Evolutionary conservation across 352 stramenopile species (phyloP), one percentile per base, ranked within the genome.

Genomic region (Pythium oligandrum): DNA sequence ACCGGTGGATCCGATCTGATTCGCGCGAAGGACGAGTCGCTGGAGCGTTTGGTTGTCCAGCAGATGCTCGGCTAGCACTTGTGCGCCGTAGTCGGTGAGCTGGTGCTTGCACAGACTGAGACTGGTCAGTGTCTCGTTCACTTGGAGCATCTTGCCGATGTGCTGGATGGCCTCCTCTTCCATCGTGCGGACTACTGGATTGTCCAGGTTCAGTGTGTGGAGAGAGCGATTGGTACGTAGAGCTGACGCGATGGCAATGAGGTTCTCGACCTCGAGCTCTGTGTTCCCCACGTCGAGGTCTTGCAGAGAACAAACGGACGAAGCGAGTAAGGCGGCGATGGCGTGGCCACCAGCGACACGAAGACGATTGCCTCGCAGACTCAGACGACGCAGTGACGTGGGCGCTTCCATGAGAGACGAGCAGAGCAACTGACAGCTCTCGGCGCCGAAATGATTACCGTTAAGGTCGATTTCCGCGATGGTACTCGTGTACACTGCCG

Each of bases 81-180:
- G 73, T 1, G 75, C 81, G 12, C 78, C 76, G 39, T 76, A 43
- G 57, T 92, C 81, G 30, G 76, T 83, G 48, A 92, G 74, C 46
- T 83, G 71, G 50, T 91, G 76, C 54, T 91, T 90, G 55, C 64
- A 66, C 36, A 90, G 55, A 53, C 77, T 90, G 35, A 90, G 62
- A 48, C 51, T 53, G 31, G 57, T 67, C 44, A 90, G 68, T 38
- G 72, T 75, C 26, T 64, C 51, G 51, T 90, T 88, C n/a, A 84
- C 73, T 54, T 88, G 77, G 44, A 90, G 62, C 69, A 85, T 85
- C 57, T 88, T 88, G 42, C 75, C 80, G 10, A 90, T 61, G 45
- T 88, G 81, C 59, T 90, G 80, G 26, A 86, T 67, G 3, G 73
- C 66, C 31, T 88, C 80, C 55, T 89, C 78, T 51, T 90, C 81